Evolutionary conservation across 163 green algal genomes (phyloP), one percentile per base, ranked within the genome.

Genomic region (Scenedesmus sp.): DNA sequence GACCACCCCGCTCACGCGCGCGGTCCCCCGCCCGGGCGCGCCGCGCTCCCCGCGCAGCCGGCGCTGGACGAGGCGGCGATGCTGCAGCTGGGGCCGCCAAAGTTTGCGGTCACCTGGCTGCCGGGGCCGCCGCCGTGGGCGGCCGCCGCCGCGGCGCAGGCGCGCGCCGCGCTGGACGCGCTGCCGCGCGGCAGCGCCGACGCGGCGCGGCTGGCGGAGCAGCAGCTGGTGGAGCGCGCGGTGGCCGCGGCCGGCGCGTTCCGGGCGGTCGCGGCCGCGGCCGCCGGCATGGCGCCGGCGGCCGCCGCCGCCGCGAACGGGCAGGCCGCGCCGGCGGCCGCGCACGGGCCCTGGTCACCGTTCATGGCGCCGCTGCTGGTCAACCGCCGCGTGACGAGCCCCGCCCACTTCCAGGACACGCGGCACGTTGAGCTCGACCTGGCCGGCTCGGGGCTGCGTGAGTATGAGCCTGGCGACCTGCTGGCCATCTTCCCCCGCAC

Each of bases 381-480:
- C 56, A 98, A 95, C 74, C 17, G 53, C 14, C 89, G 94, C 28
- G 34, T 98, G 6, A 98, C 93, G n/a, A 75, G 85, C 10, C 20
- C 77, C 2, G 81, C 85, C 22, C 94, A 97, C 87, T 96, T 95
- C 69, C 93, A 97, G 75, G 94, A 98, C 72, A 92, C 93, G 10
- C 83, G 93, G 2, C 92, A 95, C 81, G 65, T 98, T 4, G 91
- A 94, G 79, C 74, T 98, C 31, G 87, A 94, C 65, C 73, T 96
- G 9, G 34, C 44, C 29, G 56, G 48, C 28, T 83, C 75, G 34
- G 78, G 48, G 65, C 73, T 93, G 13, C 39, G n/a, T n/a, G 20
- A 44, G 0, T 94, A 91, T 79, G 42, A 82, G 14, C 88, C 93
- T 15, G 93, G 94, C 2, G 93, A 95, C 56, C 57, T 94, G 29